Evolutionary conservation across 768 basidiomycete species (phyloP).

Genomic region (Mycena rosella): DNA sequence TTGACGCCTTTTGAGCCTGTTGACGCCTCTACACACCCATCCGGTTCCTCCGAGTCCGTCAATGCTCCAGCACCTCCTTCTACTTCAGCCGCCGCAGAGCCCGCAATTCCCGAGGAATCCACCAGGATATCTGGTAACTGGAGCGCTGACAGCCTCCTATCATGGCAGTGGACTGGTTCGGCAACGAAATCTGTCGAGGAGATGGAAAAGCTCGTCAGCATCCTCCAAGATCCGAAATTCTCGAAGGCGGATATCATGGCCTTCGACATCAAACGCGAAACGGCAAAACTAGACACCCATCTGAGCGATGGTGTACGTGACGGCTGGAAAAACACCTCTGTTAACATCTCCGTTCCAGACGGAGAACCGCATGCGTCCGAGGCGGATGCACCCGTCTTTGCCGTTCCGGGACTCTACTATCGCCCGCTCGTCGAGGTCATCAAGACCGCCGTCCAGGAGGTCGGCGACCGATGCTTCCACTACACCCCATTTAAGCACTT

Average conservation of each 20-base stretch:
- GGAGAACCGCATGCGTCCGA: slow-evolving; percentile 3
- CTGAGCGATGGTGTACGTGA: not conserved
- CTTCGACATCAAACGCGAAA: slow-evolving; percentile 1
- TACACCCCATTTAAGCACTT: slow-evolving; percentile 33
- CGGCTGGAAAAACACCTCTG: slow-evolving; percentile 7
- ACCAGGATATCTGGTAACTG: not conserved
- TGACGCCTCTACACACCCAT: no score
- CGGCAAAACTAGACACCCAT: not conserved
- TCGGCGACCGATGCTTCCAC: slow-evolving; percentile 27
- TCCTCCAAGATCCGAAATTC: no score
- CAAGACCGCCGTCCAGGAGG: not conserved
- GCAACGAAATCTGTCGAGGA: not conserved
- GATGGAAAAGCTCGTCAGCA: not conserved
- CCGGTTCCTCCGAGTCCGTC: no score
- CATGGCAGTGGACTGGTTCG: slow-evolving; percentile 1
- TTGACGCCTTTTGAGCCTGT: not conserved
- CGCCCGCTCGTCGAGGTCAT: slow-evolving; percentile 4
- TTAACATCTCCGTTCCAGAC: slow-evolving; percentile 13
- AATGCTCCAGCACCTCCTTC: not conserved
- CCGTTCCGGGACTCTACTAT: not conserved
- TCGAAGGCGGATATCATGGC: not conserved
- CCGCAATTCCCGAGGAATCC: no score
- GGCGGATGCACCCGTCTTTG: slow-evolving; percentile 5
- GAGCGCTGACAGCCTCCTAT: not conserved
- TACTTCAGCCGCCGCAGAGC: no score